Conservation (phyloP, 768 basidiomycete species). For the Tulasnella sp. region DNA sequence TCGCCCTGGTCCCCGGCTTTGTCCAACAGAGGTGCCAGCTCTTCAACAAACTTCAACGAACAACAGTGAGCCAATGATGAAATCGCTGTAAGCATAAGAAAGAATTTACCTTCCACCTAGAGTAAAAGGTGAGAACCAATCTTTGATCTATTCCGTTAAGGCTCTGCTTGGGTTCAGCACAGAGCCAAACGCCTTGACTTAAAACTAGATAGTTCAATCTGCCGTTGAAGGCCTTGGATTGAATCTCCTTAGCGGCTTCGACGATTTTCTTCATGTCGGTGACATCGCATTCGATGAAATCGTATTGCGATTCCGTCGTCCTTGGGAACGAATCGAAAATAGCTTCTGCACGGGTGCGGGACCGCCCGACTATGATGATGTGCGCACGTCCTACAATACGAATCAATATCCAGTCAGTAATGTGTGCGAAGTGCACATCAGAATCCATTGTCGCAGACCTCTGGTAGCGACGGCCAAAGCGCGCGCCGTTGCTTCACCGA, state of each 20-base stretch:
- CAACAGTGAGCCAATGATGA: too few relatives aligned
- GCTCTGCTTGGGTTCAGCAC: background rate
- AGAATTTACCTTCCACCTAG: background rate
- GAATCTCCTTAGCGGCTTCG: background rate
- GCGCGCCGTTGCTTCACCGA: constrained; percentile 10
- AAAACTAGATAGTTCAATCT: constrained; percentile 16
- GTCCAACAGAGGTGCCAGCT: constrained; percentile 11
- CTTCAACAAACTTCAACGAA: constrained; percentile 5
- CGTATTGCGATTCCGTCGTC: constrained; percentile 18
- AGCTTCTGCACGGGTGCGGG: constrained; percentile 13
- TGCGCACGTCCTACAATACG: constrained; percentile 9
- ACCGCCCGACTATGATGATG: constrained; percentile 17
- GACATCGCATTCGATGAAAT: constrained; percentile 22
- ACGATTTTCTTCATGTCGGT: constrained; percentile 17
- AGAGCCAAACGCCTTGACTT: background rate
- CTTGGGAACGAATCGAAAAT: constrained; percentile 15
- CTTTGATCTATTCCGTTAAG: background rate
- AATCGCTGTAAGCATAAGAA: too few relatives aligned
- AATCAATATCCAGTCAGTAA: background rate
- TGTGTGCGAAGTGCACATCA: background rate
- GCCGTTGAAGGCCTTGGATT: background rate
- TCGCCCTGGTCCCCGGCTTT: constrained; percentile 12
- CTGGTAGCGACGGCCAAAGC: constrained; percentile 11
- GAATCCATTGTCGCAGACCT: background rate
- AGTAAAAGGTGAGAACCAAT: background rate